Percentiles rank a stretch among this genome's conserved stretches.
These are phyloP conservation scores for Cydonia oblonga DNA, from an alignment of 331 rosid genomes.

Conservation along the genomic window DNA sequence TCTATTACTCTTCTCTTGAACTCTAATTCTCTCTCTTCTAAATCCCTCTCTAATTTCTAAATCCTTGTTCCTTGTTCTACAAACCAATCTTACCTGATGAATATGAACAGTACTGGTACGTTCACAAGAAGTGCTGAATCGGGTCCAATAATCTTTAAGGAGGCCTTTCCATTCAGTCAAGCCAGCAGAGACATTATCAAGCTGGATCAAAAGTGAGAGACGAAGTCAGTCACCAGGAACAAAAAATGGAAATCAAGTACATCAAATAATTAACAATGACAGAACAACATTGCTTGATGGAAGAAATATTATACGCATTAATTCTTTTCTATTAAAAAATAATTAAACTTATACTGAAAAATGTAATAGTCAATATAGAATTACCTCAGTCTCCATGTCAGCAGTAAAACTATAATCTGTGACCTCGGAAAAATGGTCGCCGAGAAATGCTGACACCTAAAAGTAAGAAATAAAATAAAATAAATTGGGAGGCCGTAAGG, in stretches of 20 bases:
- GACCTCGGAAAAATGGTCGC: slow-evolving; percentile 86
- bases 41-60: neutral
- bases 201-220: slow-evolving; percentile 31
- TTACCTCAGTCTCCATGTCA: slow-evolving; percentile 98
- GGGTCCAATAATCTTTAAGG: slow-evolving; percentile 88
- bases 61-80: neutral
- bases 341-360: neutral
- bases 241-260: neutral
- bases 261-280: neutral
- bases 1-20: neutral
- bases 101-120: slow-evolving; percentile 54
- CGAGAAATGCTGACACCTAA: slow-evolving; percentile 92
- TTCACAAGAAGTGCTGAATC: slow-evolving; percentile 83
- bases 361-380: neutral
- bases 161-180: slow-evolving; percentile 98
- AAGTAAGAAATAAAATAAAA: slow-evolving; percentile 17
- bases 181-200: slow-evolving; percentile 93
- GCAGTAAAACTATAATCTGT: slow-evolving; percentile 93
- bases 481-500: neutral
- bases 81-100: slow-evolving; percentile 51
- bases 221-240: neutral
- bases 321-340: neutral
- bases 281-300: neutral
- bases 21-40: neutral
- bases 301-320: neutral